Percentiles rank a stretch among this genome's conserved stretches.
Evolutionary conservation across 208 protist genomes (phyloP).

Genomic region (Leishmania tropica): DNA sequence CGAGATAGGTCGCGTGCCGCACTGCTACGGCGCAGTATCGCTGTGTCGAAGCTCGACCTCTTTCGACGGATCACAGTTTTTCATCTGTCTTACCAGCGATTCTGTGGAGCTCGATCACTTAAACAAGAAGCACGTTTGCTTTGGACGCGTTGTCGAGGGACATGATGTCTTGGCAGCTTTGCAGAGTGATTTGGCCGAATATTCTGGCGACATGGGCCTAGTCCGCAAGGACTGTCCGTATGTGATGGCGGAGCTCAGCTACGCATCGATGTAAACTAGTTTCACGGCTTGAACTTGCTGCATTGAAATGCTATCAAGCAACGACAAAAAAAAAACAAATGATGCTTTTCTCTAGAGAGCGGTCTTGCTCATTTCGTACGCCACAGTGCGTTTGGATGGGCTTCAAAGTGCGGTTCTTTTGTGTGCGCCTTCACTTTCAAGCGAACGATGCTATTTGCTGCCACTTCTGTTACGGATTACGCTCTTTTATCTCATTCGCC

Average conservation of each 20-base stretch:
- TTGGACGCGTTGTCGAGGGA: slow-evolving; percentile 69
- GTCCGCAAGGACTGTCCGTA: slow-evolving; percentile 37
- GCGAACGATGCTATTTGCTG: not conserved
- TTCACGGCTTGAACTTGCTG: not conserved
- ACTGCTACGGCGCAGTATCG: slow-evolving; percentile 62
- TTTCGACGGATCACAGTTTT: slow-evolving; percentile 81
- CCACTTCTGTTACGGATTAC: not conserved
- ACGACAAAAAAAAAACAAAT: not conserved
- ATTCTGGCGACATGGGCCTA: slow-evolving; percentile 51
- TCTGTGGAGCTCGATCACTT: slow-evolving; percentile 64
- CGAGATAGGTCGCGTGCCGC: slow-evolving; percentile 60
- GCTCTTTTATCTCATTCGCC: not conserved
- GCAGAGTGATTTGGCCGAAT: slow-evolving; percentile 40
- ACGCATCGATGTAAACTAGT: slow-evolving; percentile 28
- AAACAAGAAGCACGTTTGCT: slow-evolving; percentile 69
- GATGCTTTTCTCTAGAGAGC: not conserved
- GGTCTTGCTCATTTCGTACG: not conserved
- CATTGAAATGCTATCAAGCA: not conserved
- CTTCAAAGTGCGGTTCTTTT: not conserved
- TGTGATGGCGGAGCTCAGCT: slow-evolving; percentile 24
- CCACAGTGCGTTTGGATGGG: not conserved
- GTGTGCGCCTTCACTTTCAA: too few relatives aligned
- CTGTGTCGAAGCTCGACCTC: slow-evolving; percentile 54
- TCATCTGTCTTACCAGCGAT: slow-evolving; percentile 81
- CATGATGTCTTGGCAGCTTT: slow-evolving; percentile 47